Evolutionary conservation across 495 filamentous ascomycete genomes (phyloP).

Genomic region (Evernia prunastri): DNA sequence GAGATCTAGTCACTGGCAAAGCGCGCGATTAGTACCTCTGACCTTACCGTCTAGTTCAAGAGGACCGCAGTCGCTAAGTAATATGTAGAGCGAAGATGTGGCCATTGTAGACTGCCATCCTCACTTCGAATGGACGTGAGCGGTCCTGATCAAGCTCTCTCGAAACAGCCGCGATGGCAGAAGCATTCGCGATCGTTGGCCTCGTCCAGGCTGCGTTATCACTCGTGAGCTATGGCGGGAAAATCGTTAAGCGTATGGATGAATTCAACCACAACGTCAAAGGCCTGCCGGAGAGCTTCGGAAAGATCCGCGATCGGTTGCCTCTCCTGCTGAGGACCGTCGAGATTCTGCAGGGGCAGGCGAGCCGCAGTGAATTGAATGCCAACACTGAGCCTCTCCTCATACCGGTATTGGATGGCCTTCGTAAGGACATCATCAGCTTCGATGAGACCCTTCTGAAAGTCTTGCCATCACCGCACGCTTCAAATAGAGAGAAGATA

Average conservation of each 20-base stretch:
- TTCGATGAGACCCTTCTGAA: slow-evolving; percentile 16
- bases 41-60: too few species aligned
- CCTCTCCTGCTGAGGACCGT: slow-evolving; percentile 29
- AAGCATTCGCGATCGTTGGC: slow-evolving; percentile 32
- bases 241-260: slow-evolving; percentile 29
- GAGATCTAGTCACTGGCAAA: neutral
- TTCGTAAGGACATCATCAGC: slow-evolving; percentile 11
- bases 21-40: too few species aligned
- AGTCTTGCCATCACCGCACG: slow-evolving; percentile 14
- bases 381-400: slow-evolving; percentile 6
- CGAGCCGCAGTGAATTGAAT: slow-evolving; percentile 10
- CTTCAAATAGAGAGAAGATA: slow-evolving; percentile 21
- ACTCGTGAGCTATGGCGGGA: slow-evolving; percentile 35
- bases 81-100: neutral
- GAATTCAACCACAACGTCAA: slow-evolving; percentile 27
- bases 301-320: slow-evolving; percentile 30
- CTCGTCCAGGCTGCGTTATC: slow-evolving; percentile 32
- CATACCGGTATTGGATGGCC: slow-evolving; percentile 7
- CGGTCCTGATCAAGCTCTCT: neutral
- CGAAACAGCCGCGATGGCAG: slow-evolving; percentile 28
- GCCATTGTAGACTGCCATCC: neutral
- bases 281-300: slow-evolving; percentile 30
- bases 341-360: slow-evolving; percentile 9
- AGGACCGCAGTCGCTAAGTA: neutral
- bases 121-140: neutral